A percentile compares a stretch with the other conserved stretches of the same genome.
Evolutionary conservation across 495 filamentous ascomycete genomes (phyloP).

Genomic region (Aspergillus baeticus): DNA sequence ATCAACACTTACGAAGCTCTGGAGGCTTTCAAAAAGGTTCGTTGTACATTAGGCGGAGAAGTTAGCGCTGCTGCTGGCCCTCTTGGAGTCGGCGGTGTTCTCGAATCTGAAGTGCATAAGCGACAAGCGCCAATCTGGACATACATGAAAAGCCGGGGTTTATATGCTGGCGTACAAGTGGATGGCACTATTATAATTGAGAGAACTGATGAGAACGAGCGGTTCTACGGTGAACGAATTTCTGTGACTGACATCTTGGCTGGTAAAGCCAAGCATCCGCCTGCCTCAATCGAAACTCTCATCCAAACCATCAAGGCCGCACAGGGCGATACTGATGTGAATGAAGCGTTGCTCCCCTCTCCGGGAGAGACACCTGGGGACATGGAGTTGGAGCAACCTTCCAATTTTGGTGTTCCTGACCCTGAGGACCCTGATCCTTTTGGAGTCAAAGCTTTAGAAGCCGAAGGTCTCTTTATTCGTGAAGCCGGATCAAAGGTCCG

Average conservation of each 20-base stretch:
- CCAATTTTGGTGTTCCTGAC: constrained; percentile 72
- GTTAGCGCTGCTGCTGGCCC: constrained; percentile 76
- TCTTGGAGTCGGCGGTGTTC: constrained; percentile 68
- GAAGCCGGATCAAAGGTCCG: constrained; percentile 74
- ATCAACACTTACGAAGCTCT: constrained; percentile 82
- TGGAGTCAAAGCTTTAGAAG: constrained; percentile 80
- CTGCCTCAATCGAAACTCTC: constrained; percentile 62
- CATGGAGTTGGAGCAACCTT: constrained; percentile 52
- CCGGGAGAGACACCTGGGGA: constrained; percentile 73
- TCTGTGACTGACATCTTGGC: constrained; percentile 78
- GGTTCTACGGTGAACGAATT: constrained; percentile 74
- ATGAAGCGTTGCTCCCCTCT: constrained; percentile 51
- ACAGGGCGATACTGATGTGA: constrained; percentile 73
- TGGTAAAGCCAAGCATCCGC: constrained; percentile 69
- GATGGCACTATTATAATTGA: constrained; percentile 85
- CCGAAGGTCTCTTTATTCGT: constrained; percentile 79
- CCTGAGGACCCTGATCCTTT: constrained; percentile 79
- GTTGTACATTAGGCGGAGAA: constrained; percentile 76
- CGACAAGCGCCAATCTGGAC: constrained; percentile 75
- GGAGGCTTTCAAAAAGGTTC: constrained; percentile 74
- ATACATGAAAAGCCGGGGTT: constrained; percentile 84
- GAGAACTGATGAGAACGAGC: constrained; percentile 83
- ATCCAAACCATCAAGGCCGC: constrained; percentile 82
- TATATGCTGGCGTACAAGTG: constrained; percentile 77
- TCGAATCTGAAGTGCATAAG: constrained; percentile 73